A percentile compares a stretch with the other conserved stretches of the same genome.
Evolutionary conservation across 129 eudicot species (phyloP).

Genomic region (Flaveria robusta): DNA sequence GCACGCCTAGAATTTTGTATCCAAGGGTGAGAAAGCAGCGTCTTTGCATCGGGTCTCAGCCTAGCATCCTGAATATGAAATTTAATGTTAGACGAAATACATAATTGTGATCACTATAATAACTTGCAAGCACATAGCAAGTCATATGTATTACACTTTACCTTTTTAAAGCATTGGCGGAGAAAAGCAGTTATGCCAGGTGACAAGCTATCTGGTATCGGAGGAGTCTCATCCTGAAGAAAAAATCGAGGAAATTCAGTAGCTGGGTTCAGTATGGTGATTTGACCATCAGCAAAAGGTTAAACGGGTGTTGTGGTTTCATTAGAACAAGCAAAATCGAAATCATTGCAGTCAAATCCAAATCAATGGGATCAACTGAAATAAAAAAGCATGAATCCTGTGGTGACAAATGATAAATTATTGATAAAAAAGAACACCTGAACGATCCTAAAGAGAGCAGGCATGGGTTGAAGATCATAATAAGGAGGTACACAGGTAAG

Average conservation of each 20-base stretch:
- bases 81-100: conserved; percentile 25
- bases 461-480: conserved; percentile 99
- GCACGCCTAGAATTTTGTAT: conserved; percentile 90
- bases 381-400: background rate
- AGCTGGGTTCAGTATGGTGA: background rate
- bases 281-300: conserved; percentile 11
- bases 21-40: conserved; percentile 96
- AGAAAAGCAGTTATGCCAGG: conserved; percentile 90
- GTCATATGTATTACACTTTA: conserved; percentile 32
- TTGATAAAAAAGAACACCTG: conserved; percentile 47
- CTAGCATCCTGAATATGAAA: conserved; percentile 76
- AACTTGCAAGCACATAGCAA: conserved; percentile 17
- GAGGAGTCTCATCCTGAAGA: conserved; percentile 93
- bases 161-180: conserved; percentile 95
- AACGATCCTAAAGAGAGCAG: conserved; percentile 93
- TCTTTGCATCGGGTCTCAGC: conserved; percentile 97
- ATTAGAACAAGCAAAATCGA: conserved; percentile 8
- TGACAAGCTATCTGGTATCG: conserved; percentile 92
- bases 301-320: background rate
- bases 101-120: background rate
- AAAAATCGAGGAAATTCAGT: conserved; percentile 27
- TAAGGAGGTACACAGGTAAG: conserved; percentile 98
- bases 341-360: conserved; percentile 12
- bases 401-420: background rate
- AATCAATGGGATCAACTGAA: conserved; percentile 5